These are phyloP conservation scores for Vanderwaltozyma verrucispora DNA, from an alignment of 805 yeast species.

Conservation along the genomic window DNA sequence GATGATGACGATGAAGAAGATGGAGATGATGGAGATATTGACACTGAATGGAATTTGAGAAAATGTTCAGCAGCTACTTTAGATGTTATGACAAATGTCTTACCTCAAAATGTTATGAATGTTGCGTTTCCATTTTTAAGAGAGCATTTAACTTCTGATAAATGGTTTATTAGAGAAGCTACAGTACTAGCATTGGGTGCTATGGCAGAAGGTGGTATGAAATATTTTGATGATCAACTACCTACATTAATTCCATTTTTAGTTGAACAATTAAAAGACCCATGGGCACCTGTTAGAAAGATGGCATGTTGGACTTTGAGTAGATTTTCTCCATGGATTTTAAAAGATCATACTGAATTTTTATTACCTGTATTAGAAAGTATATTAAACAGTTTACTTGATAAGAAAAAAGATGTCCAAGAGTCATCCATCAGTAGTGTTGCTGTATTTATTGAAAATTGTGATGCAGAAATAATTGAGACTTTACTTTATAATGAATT, in stretches of 20 bases:
- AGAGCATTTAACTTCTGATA: conserved; percentile 51
- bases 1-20: conserved; percentile 64
- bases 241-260: conserved; percentile 78
- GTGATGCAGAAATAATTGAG: conserved; percentile 51
- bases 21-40: conserved; percentile 56
- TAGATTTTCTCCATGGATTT: conserved; percentile 75
- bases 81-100: conserved; percentile 62
- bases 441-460: conserved; percentile 69
- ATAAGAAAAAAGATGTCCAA: conserved; percentile 85
- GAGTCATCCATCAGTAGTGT: conserved; percentile 87
- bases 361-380: conserved; percentile 72
- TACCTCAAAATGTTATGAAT: conserved; percentile 57
- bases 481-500: conserved; percentile 54
- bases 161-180: conserved; percentile 91
- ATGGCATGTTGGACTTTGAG: conserved; percentile 95
- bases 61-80: conserved; percentile 92
- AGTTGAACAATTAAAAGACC: conserved; percentile 66
- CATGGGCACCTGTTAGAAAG: conserved; percentile 77
- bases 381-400: conserved; percentile 64
- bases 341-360: conserved; percentile 57
- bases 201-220: conserved; percentile 79
- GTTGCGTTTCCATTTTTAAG: conserved; percentile 67
- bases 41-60: conserved; percentile 80
- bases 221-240: conserved; percentile 55
- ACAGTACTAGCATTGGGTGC: conserved; percentile 94